Evolutionary conservation across 352 stramenopile genomes (phyloP).

Genomic region (Pythium pectinolyticum): DNA sequence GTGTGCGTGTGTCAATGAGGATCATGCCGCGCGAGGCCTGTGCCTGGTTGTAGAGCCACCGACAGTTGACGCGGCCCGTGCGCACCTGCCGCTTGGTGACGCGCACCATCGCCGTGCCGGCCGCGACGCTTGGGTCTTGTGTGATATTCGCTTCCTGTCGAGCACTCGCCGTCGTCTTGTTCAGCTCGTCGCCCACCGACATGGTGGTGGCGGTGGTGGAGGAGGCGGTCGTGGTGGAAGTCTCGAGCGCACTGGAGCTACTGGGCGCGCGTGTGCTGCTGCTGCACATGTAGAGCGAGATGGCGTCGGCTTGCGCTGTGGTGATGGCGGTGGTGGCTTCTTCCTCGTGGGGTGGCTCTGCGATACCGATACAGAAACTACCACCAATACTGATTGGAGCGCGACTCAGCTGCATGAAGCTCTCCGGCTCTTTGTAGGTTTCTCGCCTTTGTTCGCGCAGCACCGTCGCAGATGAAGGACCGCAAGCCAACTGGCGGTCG

Average conservation of each 20-base stretch:
- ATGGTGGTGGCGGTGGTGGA: conserved; percentile 2
- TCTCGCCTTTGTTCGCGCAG: not conserved
- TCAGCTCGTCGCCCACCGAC: conserved; percentile 25
- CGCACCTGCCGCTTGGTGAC: conserved; percentile 68
- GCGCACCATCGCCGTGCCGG: conserved; percentile 23
- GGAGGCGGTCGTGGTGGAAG: not conserved
- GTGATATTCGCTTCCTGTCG: not conserved
- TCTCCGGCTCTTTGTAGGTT: not conserved
- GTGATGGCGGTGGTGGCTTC: too few species aligned
- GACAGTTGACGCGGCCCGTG: conserved; percentile 68
- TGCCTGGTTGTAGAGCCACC: conserved; percentile 86
- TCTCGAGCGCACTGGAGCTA: not conserved
- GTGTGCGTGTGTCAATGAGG: conserved; percentile 65
- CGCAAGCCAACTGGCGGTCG: too few species aligned
- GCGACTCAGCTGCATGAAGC: conserved; percentile 1
- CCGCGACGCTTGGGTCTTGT: conserved; percentile 15
- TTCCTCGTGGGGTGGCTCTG: too few species aligned
- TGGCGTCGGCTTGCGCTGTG: not conserved
- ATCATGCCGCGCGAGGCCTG: conserved; percentile 75
- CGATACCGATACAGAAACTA: not conserved
- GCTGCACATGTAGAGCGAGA: conserved; percentile 2
- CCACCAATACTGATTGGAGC: too few species aligned
- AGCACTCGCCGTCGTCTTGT: conserved; percentile 6
- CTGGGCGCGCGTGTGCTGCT: not conserved
- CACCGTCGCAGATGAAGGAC: too few species aligned